Base-by-base conservation (phyloP, 2,329 filamentous ascomycete genomes). In the Hymenoscyphus albidus region DNA sequence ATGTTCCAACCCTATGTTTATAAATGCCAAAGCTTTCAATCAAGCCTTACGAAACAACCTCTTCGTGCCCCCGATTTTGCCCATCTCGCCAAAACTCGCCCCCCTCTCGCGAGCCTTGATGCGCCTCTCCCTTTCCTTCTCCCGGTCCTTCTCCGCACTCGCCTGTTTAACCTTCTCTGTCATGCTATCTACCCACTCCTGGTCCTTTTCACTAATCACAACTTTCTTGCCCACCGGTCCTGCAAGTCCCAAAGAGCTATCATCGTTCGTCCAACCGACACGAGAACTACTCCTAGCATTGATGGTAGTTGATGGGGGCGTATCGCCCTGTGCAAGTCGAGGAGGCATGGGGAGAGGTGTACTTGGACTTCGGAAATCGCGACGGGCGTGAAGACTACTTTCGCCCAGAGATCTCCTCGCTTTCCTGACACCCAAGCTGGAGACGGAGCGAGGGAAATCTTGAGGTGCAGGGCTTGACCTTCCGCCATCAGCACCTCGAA, bases 121-220 rank as follows among this genome's bases (percentile, higher is more conserved):
- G 9, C 58, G 31, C 16, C 54, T 58, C 66, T 65, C 68, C 68
- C 68, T 66, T 3, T 68, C 71, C 63, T 59, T 70, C 31, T 68
- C 65, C 68, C 74, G 77, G 67, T 78, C 77, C 71, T 79, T 78
- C 74, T 87, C 87, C 63, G 84, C 84, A 72, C 88, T 91, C 66
- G 87, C 89, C 58, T 87, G 82, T 65, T 89, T 85, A 51, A 93
- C 91, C 74, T 91, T 89, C 73, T 91, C 89, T 78, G 92, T 89
- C 79, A 95, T 89, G 67, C 87, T 91, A 76, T 93, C 89, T 10
- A 95, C 89, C 91, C 91, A 95, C 48, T 88, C 87, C 64, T 86
- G 82, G 73, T 89, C 91, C 76, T 93, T 88, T 63, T 88, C 86
- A 63, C 87, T 90, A 78, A 87, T 90, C 74, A 82, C 84, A 7